Evolutionary conservation across 2,329 filamentous ascomycete species (phyloP), one percentile per base, ranked within the genome.

Genomic region (Colletotrichum sojae): DNA sequence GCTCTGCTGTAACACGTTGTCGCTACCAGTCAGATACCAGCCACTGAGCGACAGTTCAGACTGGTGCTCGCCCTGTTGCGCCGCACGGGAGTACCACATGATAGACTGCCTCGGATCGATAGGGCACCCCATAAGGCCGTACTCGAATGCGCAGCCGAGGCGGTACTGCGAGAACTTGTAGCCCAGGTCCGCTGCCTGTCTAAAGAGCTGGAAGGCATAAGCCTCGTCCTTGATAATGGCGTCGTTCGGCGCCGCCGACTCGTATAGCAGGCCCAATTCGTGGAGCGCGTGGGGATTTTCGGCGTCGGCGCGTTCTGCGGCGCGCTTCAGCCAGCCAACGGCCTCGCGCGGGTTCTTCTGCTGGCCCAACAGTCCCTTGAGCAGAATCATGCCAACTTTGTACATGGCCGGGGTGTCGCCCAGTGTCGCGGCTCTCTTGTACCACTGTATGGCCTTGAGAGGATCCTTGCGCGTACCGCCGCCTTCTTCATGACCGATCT

Each of bases 321-420:
- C 96, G 52, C 95, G 90, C 83, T 97, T 97, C 61, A 99, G 86
- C 95, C 96, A 98, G 22, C 90, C 91, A 25, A 98, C 89, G 18
- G 94, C 95, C 81, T 98, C 96, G 51, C 92, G 88, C 3, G 94
- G 89, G 76, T 97, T 97, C 76, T 86, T 90, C 25, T 86, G 88
- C 78, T 98, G 95, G 4, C 95, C 95, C n/a, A 99, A 87, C 31
- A 98, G 85, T 12, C 95, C 96, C 80, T 98, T 98, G 63, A 98
- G 88, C 71, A 94, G 84, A 73, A 99, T 97, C 91, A 98, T 97
- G 67, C 96, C 96, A 81, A 98, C 90, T 81, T 99, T 99, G 84
- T 98, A 99, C 94, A 98, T 97, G 36, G 95, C 96, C 0, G 95
- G 93, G 2, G 92, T 92, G 76, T 99, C 95, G 3, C 96, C 95